These are phyloP conservation scores for Sporisorium exsertum DNA, from an alignment of 1,284 basidiomycete species.

Conservation along the genomic window DNA sequence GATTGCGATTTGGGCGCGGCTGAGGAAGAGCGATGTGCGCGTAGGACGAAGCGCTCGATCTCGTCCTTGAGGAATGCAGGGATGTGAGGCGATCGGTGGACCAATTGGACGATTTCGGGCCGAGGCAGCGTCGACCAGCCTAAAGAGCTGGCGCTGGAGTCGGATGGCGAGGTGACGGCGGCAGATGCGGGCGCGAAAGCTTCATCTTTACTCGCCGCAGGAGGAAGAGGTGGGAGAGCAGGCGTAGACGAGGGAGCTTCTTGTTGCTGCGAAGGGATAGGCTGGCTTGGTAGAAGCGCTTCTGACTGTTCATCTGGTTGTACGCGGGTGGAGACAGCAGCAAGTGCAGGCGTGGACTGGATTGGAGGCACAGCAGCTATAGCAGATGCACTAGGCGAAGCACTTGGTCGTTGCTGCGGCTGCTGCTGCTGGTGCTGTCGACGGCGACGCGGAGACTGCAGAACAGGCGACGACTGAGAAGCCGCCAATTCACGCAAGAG, in stretches of 20 bases:
- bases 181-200: neutral
- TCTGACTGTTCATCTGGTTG: neutral
- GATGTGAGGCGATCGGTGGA: conserved; percentile 36
- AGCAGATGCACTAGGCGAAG: neutral
- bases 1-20: neutral
- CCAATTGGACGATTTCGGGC: conserved; percentile 23
- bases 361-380: conserved; percentile 5
- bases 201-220: neutral
- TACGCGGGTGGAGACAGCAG: neutral
- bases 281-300: conserved; percentile 13
- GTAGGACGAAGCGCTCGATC: conserved; percentile 38
- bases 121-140: conserved; percentile 38
- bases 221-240: conserved; percentile 8
- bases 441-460: neutral
- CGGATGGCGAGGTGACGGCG: conserved; percentile 1
- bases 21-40: conserved; percentile 19
- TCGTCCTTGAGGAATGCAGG: conserved; percentile 42
- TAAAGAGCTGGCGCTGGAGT: conserved; percentile 8
- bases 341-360: conserved; percentile 26
- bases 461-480: conserved; percentile 10
- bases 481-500: neutral
- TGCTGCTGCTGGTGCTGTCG: neutral
- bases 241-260: conserved; percentile 22
- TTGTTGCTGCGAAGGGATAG: conserved; percentile 29
- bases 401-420: neutral